Evolutionary conservation across 805 yeast genomes (phyloP).

Genomic region (Kockiozyma suomiensis): DNA sequence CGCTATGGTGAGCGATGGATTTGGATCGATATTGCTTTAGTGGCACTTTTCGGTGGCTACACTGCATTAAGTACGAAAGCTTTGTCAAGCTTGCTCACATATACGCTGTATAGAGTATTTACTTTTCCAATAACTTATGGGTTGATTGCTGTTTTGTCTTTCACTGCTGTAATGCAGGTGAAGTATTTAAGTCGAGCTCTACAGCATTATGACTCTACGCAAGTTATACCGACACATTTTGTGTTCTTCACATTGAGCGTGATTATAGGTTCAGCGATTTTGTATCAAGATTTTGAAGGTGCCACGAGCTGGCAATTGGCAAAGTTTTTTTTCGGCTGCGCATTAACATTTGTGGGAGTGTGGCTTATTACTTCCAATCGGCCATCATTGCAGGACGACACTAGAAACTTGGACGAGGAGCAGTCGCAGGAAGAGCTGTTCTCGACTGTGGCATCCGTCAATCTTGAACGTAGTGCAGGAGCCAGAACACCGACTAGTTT

Average conservation of each 20-base stretch:
- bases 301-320: slow-evolving; percentile 35
- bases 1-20: slow-evolving; percentile 34
- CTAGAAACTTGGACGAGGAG: background rate
- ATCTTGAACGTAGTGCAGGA: slow-evolving; percentile 25
- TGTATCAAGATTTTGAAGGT: slow-evolving; percentile 48
- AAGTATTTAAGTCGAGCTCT: slow-evolving; percentile 47
- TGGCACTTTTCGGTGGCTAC: slow-evolving; percentile 51
- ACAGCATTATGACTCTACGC: slow-evolving; percentile 48
- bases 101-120: slow-evolving; percentile 34
- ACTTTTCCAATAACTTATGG: slow-evolving; percentile 42
- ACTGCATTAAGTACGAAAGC: slow-evolving; percentile 53
- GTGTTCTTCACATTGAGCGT: slow-evolving; percentile 52
- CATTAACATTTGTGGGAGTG: slow-evolving; percentile 49
- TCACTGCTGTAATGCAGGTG: slow-evolving; percentile 50
- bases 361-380: slow-evolving; percentile 43
- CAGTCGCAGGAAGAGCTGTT: slow-evolving; percentile 16
- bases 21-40: slow-evolving; percentile 44
- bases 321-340: slow-evolving; percentile 45
- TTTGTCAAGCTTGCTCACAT: slow-evolving; percentile 43
- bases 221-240: slow-evolving; percentile 55
- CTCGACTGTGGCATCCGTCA: slow-evolving; percentile 30
- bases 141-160: slow-evolving; percentile 41
- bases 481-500: slow-evolving; percentile 29
- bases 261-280: slow-evolving; percentile 47
- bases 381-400: background rate